phyloP scores from a whole-genome alignment of 2,329 filamentous ascomycete species.

The Scedosporium dehoogii region DNA sequence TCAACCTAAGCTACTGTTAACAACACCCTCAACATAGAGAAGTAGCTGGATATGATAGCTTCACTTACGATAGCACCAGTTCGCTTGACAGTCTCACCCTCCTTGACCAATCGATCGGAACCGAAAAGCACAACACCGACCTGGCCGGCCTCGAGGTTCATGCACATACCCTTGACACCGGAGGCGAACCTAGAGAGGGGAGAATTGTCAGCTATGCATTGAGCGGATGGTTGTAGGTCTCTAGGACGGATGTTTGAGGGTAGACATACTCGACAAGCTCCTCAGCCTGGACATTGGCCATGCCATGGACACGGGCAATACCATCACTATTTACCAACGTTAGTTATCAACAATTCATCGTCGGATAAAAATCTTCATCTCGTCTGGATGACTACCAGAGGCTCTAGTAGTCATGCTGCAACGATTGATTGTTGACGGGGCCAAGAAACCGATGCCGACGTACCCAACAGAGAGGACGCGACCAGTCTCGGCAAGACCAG shows the following conservation, averaged over 20 bases:
- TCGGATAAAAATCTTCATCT: neutral
- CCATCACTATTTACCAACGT: constrained; percentile 64
- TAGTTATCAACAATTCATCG: neutral
- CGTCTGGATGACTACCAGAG: neutral
- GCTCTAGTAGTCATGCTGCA: neutral
- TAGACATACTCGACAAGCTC: constrained; percentile 94
- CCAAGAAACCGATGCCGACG: constrained; percentile 30
- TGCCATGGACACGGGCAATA: constrained; percentile 99
- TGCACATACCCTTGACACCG: constrained; percentile 99
- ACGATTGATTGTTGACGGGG: neutral
- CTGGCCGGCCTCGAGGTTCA: constrained; percentile 99
- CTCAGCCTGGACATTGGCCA: constrained; percentile 99
- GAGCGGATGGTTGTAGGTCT: neutral
- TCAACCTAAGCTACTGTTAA: constrained; percentile 61
- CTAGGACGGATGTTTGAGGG: constrained; percentile 2
- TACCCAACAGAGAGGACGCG: constrained; percentile 99
- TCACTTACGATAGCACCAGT: constrained; percentile 92
- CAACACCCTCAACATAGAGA: constrained; percentile 1
- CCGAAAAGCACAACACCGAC: constrained; percentile 99
- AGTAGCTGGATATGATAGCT: neutral
- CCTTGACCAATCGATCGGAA: constrained; percentile 99
- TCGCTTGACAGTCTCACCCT: constrained; percentile 99
- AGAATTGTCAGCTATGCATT: constrained; percentile 2
- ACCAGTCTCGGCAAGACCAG: constrained; percentile 93
- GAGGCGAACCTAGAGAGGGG: constrained; percentile 72